Base-by-base conservation (phyloP, 257 asterid species). In the Ilex asprella region DNA sequence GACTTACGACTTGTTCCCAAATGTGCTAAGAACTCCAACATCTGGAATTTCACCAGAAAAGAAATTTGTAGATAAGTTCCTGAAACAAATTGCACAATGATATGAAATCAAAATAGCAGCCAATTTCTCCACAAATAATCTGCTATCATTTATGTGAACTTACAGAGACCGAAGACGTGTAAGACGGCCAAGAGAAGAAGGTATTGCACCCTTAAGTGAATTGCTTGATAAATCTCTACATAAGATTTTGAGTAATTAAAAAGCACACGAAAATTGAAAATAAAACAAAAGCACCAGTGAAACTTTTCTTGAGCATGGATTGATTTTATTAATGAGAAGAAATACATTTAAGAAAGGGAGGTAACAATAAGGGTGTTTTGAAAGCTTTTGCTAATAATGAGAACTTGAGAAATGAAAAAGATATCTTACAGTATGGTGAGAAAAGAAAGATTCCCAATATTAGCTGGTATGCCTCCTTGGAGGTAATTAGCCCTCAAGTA, bases 1-100 rank as follows among this genome's bases (percentile, higher is more conserved):
- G 64, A 82, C 97, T 87, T 77, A 93, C 99, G 99, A 84, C 32
- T 69, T 72, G 72, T 64, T 74, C 32, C 91, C 83, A 30, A 93
- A 93, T 52, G 88, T 85, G 90, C 95, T 87, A 31, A 93, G 84
- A 21, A 76, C 83, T 70, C 99, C 99, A 68, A 93, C 73, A 73
- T 93, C 88, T 5, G 99, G 99, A 49, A 93, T 90, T 86, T 89
- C 96, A 55, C 99, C 99, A 1, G 96, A 82, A 75, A 93, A 76
- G 81, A 88, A 93, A 73, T 93, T 93, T 55, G 95, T 73, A 6
- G 99, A 93, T 84, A 93, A 67, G 67, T 93, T 93, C 61, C 99
- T 93, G 81, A 21, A 66, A 52, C 58, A 59, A 31, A 61, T 44
- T 35, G 21, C 58, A 67, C 16, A 0, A 47, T 53, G 15, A n/a